These are phyloP conservation scores for Sporothrix schenckii DNA, from an alignment of 2,329 filamentous ascomycete species.

Conservation along the genomic window DNA sequence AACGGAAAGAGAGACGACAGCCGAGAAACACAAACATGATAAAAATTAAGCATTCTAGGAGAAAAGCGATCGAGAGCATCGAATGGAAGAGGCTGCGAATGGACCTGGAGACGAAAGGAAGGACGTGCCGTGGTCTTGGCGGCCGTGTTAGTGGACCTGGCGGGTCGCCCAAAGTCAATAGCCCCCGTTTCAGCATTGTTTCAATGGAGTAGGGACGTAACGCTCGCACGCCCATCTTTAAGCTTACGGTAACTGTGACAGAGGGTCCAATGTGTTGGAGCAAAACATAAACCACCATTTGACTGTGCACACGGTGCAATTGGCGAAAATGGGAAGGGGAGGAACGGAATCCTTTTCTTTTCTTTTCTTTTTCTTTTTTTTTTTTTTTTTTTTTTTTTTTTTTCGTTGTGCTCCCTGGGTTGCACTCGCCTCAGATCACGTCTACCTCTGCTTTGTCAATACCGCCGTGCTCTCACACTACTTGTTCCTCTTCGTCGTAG, in stretches of 20 bases:
- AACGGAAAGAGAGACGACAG: not conserved
- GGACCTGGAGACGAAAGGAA: not conserved
- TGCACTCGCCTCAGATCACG: no score
- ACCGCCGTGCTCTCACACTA: no score
- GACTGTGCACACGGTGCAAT: not conserved
- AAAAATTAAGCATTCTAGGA: not conserved
- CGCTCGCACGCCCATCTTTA: not conserved
- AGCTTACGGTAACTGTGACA: not conserved
- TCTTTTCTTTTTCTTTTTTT: not conserved
- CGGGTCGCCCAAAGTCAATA: not conserved
- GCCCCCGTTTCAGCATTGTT: slow-evolving; percentile 19
- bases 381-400: not conserved
- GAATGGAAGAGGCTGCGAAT: no score
- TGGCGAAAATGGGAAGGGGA: not conserved
- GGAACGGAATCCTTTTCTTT: not conserved
- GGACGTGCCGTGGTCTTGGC: not conserved
- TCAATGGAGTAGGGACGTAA: slow-evolving; percentile 4
- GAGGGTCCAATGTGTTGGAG: not conserved
- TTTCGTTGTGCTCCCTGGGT: no score
- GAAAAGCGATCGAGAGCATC: not conserved
- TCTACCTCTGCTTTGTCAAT: no score
- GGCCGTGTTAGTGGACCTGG: not conserved
- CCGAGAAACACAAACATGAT: no score
- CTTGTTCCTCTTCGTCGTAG: no score
- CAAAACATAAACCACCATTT: not conserved